A percentile compares a stretch with the other conserved stretches of the same genome.
Conservation (phyloP, 2,329 filamentous ascomycete species). For the Colletotrichum noveboracense region DNA sequence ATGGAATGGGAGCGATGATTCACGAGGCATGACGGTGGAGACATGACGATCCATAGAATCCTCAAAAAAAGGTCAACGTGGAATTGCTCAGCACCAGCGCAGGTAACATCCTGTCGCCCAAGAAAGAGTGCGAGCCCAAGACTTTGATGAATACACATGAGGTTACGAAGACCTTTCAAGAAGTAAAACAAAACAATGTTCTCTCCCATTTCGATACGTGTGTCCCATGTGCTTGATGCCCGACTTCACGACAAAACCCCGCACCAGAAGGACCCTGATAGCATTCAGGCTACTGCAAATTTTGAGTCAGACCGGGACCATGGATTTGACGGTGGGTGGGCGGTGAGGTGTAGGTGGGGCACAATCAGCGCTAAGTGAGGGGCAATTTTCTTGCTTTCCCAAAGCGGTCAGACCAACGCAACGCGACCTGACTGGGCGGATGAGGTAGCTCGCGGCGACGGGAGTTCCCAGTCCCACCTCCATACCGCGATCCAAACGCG, state of each 20-base stretch:
- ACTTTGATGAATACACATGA: slow-evolving; percentile 21
- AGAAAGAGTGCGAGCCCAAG: slow-evolving; percentile 13
- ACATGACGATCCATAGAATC: slow-evolving; percentile 24
- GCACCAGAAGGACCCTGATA: background rate
- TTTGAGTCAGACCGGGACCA: background rate
- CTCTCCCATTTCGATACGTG: background rate
- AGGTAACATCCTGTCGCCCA: background rate
- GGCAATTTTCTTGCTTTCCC: slow-evolving; percentile 1
- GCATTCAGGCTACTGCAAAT: background rate
- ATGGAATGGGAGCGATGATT: slow-evolving; percentile 24
- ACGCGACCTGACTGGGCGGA: background rate
- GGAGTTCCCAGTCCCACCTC: background rate
- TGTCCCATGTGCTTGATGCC: background rate
- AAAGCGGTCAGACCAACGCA: slow-evolving; percentile 18
- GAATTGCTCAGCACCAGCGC: slow-evolving; percentile 14
- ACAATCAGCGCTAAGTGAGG: slow-evolving; percentile 10
- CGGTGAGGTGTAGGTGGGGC: slow-evolving; percentile 19
- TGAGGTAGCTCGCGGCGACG: background rate
- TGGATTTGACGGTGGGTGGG: background rate
- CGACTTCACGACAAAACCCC: background rate
- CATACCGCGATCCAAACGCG: background rate
- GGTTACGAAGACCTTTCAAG: slow-evolving; percentile 20
- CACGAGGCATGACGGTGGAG: slow-evolving; percentile 36
- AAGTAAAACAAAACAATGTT: background rate
- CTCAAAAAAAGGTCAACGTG: slow-evolving; percentile 20